These are phyloP conservation scores for Abrus precatorius DNA, from an alignment of 306 rosid genomes.

Conservation along the genomic window DNA sequence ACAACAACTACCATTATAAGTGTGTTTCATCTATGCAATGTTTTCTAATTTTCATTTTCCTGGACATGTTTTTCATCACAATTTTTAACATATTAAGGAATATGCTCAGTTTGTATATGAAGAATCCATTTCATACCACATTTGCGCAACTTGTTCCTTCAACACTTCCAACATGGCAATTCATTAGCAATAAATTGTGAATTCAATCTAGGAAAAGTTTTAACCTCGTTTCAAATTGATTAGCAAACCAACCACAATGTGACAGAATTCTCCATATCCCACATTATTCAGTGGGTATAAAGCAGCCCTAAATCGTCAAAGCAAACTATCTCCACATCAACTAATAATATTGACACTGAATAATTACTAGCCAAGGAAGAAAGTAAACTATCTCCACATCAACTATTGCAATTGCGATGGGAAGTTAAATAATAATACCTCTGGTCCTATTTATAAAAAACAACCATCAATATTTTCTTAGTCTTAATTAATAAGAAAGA, in stretches of 20 bases:
- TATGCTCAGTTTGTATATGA: not conserved
- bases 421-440: not conserved
- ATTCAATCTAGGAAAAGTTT: conserved; percentile 5
- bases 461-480: too few species aligned
- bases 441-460: too few species aligned
- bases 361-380: not conserved
- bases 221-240: not conserved
- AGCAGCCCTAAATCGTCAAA: not conserved
- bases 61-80: not conserved
- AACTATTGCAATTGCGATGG: not conserved
- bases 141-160: not conserved
- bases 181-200: not conserved
- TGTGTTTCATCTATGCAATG: not conserved
- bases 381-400: not conserved
- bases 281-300: not conserved
- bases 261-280: not conserved
- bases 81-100: not conserved
- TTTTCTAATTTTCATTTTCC: conserved; percentile 26
- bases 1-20: not conserved
- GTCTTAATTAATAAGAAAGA: too few species aligned
- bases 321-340: conserved; percentile 4
- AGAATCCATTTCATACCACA: not conserved
- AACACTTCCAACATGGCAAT: conserved; percentile 26
- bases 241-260: conserved; percentile 6
- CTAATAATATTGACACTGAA: conserved; percentile 15